Base-by-base conservation (phyloP, 140 eudicot genomes). In the Bidens hawaiensis region DNA sequence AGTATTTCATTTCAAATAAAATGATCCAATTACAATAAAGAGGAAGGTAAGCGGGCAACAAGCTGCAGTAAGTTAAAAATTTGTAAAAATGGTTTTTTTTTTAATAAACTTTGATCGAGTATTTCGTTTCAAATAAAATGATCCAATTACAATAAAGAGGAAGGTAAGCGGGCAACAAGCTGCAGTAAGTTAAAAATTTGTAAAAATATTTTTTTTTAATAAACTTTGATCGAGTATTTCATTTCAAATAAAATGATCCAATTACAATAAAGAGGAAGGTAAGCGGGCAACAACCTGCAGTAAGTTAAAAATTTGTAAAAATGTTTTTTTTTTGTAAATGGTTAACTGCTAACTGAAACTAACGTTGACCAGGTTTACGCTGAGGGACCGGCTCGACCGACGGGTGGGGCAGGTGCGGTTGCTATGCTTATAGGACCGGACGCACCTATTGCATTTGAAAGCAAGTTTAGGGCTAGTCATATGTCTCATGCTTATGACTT, bases 321-420 rank as follows among this genome's bases (percentile, higher is more conserved):
- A 3, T 26, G 14, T 14, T 6, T 54, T 13, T n/a, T n/a, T 22
- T 16, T 17, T n/a, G n/a, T 11, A 10, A 26, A 23, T 58, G 64
- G 33, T 62, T 18, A 14, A 12, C 64, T 50, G 49, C 62, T 80
- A 19, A 83, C 70, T 53, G 60, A 9, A 55, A 69, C 30, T 50
- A 21, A 63, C 63, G 18, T 62, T 69, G 60, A 56, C 59, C 76
- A 90, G 97, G 97, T 91, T 58, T 91, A 91, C 70, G 99, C 99
- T 3, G 99, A 91, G 79, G 99, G 99, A 65, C 85, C 99, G 5
- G 99, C 99, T 42, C 78, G 99, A 51, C 99, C 99, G 19, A 91
- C 99, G 24, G 99, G 99, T 49, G 99, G 99, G 53, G 99, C 99
- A 49, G 99, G 93, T 54, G 96, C 99, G 12, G 68, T 91, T 76